phyloP scores from a whole-genome alignment of 1,139 yeast species.

The Blastobotrys proliferans region DNA sequence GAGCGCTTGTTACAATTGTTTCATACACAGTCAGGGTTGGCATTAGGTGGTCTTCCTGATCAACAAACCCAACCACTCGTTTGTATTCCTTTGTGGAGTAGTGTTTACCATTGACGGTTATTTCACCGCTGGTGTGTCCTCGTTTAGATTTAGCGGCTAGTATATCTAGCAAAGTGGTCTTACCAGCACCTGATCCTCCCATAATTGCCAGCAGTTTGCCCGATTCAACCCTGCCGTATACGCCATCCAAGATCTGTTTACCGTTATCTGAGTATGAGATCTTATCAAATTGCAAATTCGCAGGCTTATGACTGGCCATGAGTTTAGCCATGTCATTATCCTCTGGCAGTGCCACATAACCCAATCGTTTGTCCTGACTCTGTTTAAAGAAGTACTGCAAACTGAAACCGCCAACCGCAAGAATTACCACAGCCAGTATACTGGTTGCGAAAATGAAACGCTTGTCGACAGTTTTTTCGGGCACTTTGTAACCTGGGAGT shows the following conservation, averaged over 20 bases:
- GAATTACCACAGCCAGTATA: constrained; percentile 42
- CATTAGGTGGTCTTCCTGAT: constrained; percentile 86
- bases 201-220: constrained; percentile 90
- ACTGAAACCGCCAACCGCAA: constrained; percentile 39
- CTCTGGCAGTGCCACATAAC: constrained; percentile 33
- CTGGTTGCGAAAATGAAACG: constrained; percentile 49
- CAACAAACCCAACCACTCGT: constrained; percentile 89
- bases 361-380: constrained; percentile 27
- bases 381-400: constrained; percentile 35
- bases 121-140: constrained; percentile 61
- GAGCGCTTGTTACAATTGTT: constrained; percentile 87
- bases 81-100: constrained; percentile 43
- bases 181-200: constrained; percentile 99
- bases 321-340: constrained; percentile 36
- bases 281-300: constrained; percentile 70
- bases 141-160: constrained; percentile 82
- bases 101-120: constrained; percentile 65
- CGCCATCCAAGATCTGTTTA: constrained; percentile 50
- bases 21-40: constrained; percentile 95
- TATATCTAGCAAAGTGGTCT: constrained; percentile 86
- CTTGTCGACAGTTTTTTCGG: constrained; percentile 52
- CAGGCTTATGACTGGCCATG: constrained; percentile 58
- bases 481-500: constrained; percentile 81
- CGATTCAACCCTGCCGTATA: constrained; percentile 76
- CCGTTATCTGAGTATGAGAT: constrained; percentile 61